Evolutionary conservation across 768 basidiomycete species (phyloP).

Genomic region (Pulveroboletus ravenelii): DNA sequence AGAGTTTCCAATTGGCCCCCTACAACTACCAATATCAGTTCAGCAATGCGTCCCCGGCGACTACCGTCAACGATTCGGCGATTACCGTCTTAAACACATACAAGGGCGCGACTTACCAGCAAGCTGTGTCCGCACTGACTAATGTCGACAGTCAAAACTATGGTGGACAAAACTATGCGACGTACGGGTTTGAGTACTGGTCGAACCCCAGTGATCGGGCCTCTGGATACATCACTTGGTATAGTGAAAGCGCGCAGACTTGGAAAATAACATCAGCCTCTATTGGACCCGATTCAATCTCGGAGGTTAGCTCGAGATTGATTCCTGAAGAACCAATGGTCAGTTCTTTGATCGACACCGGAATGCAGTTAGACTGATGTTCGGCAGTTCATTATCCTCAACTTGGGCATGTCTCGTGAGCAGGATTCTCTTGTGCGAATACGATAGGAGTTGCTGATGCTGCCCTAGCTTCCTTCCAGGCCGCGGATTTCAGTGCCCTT

Average conservation of each 20-base stretch:
- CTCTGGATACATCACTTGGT: constrained; percentile 86
- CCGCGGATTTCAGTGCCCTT: constrained; percentile 65
- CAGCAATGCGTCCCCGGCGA: constrained; percentile 46
- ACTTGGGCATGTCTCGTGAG: constrained; percentile 72
- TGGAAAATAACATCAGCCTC: constrained; percentile 70
- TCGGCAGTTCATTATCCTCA: constrained; percentile 74
- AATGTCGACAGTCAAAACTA: constrained; percentile 54
- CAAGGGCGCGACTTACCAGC: constrained; percentile 66
- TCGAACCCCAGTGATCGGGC: constrained; percentile 59
- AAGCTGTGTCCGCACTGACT: constrained; percentile 67
- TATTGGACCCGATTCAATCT: constrained; percentile 58
- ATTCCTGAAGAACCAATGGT: constrained; percentile 94
- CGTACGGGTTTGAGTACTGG: constrained; percentile 80
- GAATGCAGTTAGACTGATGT: constrained; percentile 5
- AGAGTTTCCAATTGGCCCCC: constrained; percentile 77
- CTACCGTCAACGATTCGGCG: constrained; percentile 47
- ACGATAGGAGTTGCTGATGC: constrained; percentile 1
- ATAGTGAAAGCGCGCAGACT: constrained; percentile 53
- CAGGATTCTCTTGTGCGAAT: neutral
- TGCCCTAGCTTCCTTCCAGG: constrained; percentile 57
- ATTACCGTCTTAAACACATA: constrained; percentile 62
- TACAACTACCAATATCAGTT: constrained; percentile 69
- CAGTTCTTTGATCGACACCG: constrained; percentile 23
- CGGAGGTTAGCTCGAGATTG: constrained; percentile 59
- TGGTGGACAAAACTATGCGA: constrained; percentile 46